Percentiles rank a stretch among this genome's conserved stretches.
phyloP scores from a whole-genome alignment of 2,329 filamentous ascomycete species.

The Dendryphion nanum region DNA sequence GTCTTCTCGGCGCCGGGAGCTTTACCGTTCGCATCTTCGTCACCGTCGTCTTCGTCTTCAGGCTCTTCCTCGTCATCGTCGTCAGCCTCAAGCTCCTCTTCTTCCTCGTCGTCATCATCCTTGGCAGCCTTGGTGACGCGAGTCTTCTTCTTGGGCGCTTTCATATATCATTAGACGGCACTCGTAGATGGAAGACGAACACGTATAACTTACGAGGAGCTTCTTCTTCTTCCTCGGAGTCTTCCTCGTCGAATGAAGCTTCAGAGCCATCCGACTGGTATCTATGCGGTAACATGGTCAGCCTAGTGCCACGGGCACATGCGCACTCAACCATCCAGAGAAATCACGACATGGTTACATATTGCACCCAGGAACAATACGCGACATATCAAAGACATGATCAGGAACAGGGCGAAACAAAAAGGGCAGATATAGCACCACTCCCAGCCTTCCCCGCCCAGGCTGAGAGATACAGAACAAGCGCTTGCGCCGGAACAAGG shows the following conservation, averaged over 20 bases:
- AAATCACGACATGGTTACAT: neutral
- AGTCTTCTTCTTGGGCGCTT: conserved; percentile 38
- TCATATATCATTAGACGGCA: conserved; percentile 1
- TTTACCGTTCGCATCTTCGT: conserved; percentile 39
- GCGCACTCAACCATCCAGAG: neutral
- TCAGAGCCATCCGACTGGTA: conserved; percentile 38
- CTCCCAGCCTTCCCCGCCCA: conserved; percentile 1
- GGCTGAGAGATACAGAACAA: conserved; percentile 17
- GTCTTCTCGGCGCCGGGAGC: conserved; percentile 32
- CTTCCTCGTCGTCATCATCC: conserved; percentile 28
- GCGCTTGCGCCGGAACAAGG: too few species aligned
- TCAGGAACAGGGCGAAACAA: neutral
- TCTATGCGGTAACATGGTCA: conserved; percentile 22
- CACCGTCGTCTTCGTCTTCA: conserved; percentile 22
- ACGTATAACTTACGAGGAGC: conserved; percentile 32
- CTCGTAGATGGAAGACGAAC: conserved; percentile 3
- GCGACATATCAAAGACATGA: neutral
- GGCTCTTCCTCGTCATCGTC: conserved; percentile 25
- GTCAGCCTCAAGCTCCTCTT: conserved; percentile 20
- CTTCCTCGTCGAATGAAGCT: conserved; percentile 30
- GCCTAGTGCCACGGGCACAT: conserved; percentile 9
- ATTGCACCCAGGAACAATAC: neutral
- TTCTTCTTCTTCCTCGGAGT: conserved; percentile 26
- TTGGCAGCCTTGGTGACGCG: conserved; percentile 27
- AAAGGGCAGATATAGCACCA: neutral